These are phyloP conservation scores for Cladosporium sp. DNA, from an alignment of 2,329 filamentous ascomycete genomes.

Conservation along the genomic window DNA sequence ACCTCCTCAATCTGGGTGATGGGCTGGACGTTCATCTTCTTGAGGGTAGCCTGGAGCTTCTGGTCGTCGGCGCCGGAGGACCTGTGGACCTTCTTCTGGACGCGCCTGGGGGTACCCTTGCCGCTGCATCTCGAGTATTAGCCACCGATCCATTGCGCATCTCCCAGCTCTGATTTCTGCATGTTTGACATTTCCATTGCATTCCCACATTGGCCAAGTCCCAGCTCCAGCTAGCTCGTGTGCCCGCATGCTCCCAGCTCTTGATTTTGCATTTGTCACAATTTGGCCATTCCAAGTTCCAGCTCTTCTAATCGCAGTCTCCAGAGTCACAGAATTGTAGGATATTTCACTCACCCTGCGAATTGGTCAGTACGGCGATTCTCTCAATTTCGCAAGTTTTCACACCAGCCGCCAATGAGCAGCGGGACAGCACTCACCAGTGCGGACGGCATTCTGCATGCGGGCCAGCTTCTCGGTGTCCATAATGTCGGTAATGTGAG, in stretches of 20 bases:
- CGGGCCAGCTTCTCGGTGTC: constrained; percentile 63
- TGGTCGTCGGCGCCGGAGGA: constrained; percentile 95
- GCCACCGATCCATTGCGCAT: constrained; percentile 1
- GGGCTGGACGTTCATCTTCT: constrained; percentile 99
- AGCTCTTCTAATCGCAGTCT: neutral
- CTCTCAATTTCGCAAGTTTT: constrained; percentile 10
- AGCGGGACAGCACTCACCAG: constrained; percentile 55
- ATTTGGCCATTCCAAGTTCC: constrained; percentile 3
- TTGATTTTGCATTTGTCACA: neutral
- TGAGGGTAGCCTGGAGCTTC: constrained; percentile 95
- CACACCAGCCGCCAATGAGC: neutral
- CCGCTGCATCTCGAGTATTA: constrained; percentile 54
- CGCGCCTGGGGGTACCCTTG: constrained; percentile 96
- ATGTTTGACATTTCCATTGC: neutral
- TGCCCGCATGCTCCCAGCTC: neutral
- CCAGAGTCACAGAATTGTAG: neutral
- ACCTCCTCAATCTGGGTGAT: constrained; percentile 99
- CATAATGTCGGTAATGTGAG: constrained; percentile 39
- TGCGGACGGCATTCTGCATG: constrained; percentile 64
- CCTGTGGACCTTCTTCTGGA: constrained; percentile 97
- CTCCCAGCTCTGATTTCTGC: neutral
- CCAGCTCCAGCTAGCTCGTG: constrained; percentile 1
- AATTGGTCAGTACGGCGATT: constrained; percentile 22
- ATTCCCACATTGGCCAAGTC: neutral
- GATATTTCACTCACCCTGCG: constrained; percentile 29